phyloP scores from a whole-genome alignment of 2,329 filamentous ascomycete species.

The Fusarium palustre region DNA sequence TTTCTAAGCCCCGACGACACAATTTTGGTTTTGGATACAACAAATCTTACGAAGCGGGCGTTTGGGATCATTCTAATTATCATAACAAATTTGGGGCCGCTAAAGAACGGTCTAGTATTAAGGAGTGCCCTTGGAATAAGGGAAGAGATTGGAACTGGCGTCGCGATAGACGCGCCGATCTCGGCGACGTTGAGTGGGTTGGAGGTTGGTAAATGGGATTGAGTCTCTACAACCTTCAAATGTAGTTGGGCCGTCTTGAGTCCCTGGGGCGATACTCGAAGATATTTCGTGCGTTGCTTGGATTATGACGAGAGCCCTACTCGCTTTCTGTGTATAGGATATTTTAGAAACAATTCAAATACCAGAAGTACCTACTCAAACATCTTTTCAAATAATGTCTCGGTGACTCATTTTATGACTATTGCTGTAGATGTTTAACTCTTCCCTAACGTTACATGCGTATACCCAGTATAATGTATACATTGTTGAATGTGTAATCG shows the following conservation, averaged over 20 bases:
- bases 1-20: constrained; percentile 60
- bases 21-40: constrained; percentile 61
- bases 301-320: constrained; percentile 58
- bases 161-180: constrained; percentile 72
- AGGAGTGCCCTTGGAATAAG: constrained; percentile 68
- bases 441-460: background rate
- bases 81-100: constrained; percentile 49
- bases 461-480: background rate
- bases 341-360: constrained; percentile 61
- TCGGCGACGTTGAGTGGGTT: constrained; percentile 92
- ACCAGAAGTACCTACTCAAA: constrained; percentile 75
- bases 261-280: constrained; percentile 41
- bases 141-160: constrained; percentile 72
- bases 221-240: constrained; percentile 63
- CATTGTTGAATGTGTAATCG: background rate
- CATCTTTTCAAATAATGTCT: background rate
- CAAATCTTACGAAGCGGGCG: constrained; percentile 61
- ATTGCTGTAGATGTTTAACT: background rate
- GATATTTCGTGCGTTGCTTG: constrained; percentile 42
- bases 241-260: constrained; percentile 64
- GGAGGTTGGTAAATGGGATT: constrained; percentile 81
- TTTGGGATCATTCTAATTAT: constrained; percentile 60
- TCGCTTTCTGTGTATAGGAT: constrained; percentile 75
- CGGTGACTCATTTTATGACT: background rate
- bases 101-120: constrained; percentile 57